Conservation (phyloP, 1,284 basidiomycete genomes). For the Retiboletus fuscus region DNA sequence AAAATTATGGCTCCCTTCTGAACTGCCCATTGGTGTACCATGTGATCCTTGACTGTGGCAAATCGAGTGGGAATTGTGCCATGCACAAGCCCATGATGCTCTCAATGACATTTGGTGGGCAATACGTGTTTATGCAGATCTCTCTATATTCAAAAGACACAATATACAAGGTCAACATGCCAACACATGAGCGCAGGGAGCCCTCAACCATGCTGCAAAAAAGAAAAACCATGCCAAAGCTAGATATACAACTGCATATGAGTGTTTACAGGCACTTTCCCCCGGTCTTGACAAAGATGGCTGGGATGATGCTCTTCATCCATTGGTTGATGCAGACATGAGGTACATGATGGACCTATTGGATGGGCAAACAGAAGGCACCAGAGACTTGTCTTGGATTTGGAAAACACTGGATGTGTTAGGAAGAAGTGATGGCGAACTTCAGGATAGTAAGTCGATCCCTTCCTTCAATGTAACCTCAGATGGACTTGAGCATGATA, state of each 20-base stretch:
- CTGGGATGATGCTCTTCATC: background rate
- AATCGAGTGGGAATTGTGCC: slow-evolving; percentile 8
- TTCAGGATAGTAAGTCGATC: slow-evolving; percentile 12
- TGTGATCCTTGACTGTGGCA: background rate
- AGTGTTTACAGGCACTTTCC: background rate
- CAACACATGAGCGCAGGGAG: background rate
- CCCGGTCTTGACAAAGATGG: background rate
- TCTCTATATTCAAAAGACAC: background rate
- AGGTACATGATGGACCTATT: slow-evolving; percentile 12
- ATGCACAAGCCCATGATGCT: background rate
- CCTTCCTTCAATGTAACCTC: too few relatives aligned
- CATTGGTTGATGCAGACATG: background rate
- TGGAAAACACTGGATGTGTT: slow-evolving; percentile 11
- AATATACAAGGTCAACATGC: background rate
- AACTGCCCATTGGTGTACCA: background rate
- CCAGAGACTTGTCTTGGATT: slow-evolving; percentile 12
- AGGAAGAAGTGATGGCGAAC: background rate
- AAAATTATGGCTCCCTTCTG: background rate
- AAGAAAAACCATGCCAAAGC: background rate
- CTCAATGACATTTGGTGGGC: background rate
- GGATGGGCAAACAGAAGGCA: slow-evolving; percentile 14
- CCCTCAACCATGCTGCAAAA: background rate
- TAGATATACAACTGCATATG: background rate
- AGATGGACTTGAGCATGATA: too few relatives aligned
- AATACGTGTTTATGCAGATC: background rate